Base-by-base conservation (phyloP, 352 stramenopile species). In the Thalassiosira pacifica region DNA sequence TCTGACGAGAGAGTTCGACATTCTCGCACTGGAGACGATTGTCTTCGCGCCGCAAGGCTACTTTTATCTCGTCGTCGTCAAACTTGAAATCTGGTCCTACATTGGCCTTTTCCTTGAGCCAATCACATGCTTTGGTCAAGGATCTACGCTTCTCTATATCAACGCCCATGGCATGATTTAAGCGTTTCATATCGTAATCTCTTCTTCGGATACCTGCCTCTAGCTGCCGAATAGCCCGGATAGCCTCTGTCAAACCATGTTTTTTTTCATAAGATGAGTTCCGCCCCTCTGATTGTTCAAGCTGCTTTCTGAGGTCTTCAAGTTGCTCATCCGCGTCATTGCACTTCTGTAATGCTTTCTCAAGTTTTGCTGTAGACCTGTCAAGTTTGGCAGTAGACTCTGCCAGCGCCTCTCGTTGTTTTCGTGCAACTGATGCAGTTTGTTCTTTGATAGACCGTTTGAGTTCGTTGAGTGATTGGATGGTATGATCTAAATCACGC, bases 261-360 rank as follows among this genome's bases (percentile, higher is more conserved):
- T 90, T 87, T 34, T 90, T 71, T 48, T 95, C 91, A 70, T 95
- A 95, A 19, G 87, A 83, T 22, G 74, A 61, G 55, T 95, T 92
- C 52, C 88, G 91, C 61, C 86, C 76, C 18, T 93, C 82, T 18
- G 83, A 81, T 60, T 77, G 76, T 57, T 91, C 79, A 24, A 93
- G 81, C 59, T 89, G 77, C 22, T 88, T 78, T 31, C 89, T 52
- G 10, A 93, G n/a, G 2, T 91, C 53, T 29, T 86, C 82, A 32
- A 88, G 45, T 32, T 91, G 79, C 1, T 88, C 60, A 34, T 92
- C 83, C 0, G 84, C 13, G 31, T 88, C 77, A 22, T 48, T 40
- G 68, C 70, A 85, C 29, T 55, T 42, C 27, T 76, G 37, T 4
- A 37, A 31, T n/a, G 65, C 60, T 59, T 9, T 29, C 13, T 77